Percentiles rank a stretch among this genome's conserved stretches.
phyloP scores from a whole-genome alignment of 768 basidiomycete genomes.

The Termitomyces sp. region DNA sequence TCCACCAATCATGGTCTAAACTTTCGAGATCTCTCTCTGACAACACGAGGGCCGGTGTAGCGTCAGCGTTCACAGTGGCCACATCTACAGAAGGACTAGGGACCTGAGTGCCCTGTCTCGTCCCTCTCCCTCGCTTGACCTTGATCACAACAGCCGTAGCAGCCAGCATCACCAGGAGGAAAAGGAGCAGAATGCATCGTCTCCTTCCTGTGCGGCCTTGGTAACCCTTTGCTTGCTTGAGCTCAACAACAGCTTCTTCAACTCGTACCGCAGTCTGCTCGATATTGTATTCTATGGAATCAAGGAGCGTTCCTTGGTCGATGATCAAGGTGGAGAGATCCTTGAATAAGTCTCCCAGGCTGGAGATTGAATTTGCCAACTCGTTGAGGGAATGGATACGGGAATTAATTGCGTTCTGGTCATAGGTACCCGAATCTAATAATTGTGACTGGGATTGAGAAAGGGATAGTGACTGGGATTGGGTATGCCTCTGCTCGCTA shows the following conservation, averaged over 20 bases:
- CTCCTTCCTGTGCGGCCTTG: constrained; percentile 92
- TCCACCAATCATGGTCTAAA: constrained; percentile 3
- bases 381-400: constrained; percentile 74
- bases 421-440: constrained; percentile 31
- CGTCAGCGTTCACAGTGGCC: background rate
- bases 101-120: constrained; percentile 24
- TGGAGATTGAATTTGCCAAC: constrained; percentile 88
- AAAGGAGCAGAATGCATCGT: constrained; percentile 87
- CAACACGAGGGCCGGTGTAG: background rate
- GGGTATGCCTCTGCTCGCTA: constrained; percentile 22
- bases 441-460: constrained; percentile 32
- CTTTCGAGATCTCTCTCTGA: background rate
- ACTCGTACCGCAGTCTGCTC: constrained; percentile 84
- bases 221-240: constrained; percentile 79
- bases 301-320: constrained; percentile 95
- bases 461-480: constrained; percentile 30
- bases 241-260: constrained; percentile 78
- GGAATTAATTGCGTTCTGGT: constrained; percentile 35
- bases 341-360: constrained; percentile 93
- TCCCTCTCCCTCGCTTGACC: constrained; percentile 52
- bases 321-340: constrained; percentile 91
- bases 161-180: constrained; percentile 86
- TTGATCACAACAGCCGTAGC: constrained; percentile 91
- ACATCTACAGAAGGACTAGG: constrained; percentile 16
- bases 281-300: constrained; percentile 97